Base-by-base conservation (phyloP, 495 filamentous ascomycete genomes). In the Daldinia decipiens region DNA sequence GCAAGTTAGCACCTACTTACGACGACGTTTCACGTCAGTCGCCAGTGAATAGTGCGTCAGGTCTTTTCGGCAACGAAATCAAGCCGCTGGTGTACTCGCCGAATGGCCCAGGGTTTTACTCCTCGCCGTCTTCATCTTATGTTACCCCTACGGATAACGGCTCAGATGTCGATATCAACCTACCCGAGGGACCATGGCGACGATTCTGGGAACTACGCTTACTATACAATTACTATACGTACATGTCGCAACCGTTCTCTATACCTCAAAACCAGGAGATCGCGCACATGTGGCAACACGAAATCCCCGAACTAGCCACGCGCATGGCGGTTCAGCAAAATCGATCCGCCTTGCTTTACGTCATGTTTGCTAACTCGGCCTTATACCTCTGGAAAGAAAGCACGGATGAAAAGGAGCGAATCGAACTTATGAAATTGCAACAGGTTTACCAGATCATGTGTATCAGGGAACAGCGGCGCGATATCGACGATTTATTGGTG, bases 131-230 rank as follows among this genome's bases (percentile, higher is more conserved):
- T 26, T 70, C 69, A 21, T 65, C 74, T 62, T 62, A 72, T 54
- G 66, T 53, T 50, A 65, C 67, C 26, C 40, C 66, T 8, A 24
- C 62, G 1, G 32, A 58, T 9, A 72, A 76, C 2, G 40, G 62
- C 9, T 39, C 56, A 12, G 73, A 76, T 24, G 27, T 29, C 36
- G 69, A 75, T 7, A 52, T 77, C 39, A 67, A 72, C 31, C 55
- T 78, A 0, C 73, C 74, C 32, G 80, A 82, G 36, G 74, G 77
- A 9, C 71, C 71, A 15, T 71, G 74, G 67, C 72, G 80, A 36
- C 76, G 80, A 9, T 47, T 80, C 24, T 76, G 76, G 61, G 80
- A 82, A 67, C 62, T 82, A 21, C 70, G 77, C 17, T 56, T 82
- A 36, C 60, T 82, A 31, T 74, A 80, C 39, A 78, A 80, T 31